Conservation (phyloP, 139 green algal species). For the Tetradesmus obliquus region DNA sequence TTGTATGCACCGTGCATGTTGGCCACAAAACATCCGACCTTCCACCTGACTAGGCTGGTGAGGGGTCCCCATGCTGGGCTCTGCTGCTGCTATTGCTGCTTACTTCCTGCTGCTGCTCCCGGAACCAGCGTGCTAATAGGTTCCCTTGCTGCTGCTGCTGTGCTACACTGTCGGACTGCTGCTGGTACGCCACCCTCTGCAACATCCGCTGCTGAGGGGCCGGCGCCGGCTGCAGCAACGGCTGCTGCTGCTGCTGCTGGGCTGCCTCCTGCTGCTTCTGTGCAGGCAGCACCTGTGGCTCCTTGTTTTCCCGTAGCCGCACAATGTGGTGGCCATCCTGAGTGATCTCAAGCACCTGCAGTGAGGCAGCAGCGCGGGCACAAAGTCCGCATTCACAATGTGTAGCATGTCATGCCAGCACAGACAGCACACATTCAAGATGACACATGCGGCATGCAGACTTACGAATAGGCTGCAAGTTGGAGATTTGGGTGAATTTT, state of each 20-base stretch:
- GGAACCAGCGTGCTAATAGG: neutral
- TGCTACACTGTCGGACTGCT: neutral
- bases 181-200: neutral
- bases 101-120: neutral
- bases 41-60: neutral
- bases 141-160: neutral
- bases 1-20: neutral
- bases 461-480: no score
- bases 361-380: no score
- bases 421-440: no score
- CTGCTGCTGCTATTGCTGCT: neutral
- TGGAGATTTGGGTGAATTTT: no score
- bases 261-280: slow-evolving; percentile 6
- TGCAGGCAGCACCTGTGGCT: neutral
- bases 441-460: no score
- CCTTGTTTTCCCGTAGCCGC: neutral
- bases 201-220: neutral
- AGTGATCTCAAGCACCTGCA: slow-evolving; percentile 69
- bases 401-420: no score
- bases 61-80: neutral
- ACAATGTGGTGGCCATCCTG: neutral
- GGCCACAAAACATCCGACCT: neutral
- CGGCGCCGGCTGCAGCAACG: neutral
- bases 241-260: slow-evolving; percentile 16
- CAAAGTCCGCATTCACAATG: no score